Conservation (phyloP, 257 asterid genomes). For the Nicotiana otophora region DNA sequence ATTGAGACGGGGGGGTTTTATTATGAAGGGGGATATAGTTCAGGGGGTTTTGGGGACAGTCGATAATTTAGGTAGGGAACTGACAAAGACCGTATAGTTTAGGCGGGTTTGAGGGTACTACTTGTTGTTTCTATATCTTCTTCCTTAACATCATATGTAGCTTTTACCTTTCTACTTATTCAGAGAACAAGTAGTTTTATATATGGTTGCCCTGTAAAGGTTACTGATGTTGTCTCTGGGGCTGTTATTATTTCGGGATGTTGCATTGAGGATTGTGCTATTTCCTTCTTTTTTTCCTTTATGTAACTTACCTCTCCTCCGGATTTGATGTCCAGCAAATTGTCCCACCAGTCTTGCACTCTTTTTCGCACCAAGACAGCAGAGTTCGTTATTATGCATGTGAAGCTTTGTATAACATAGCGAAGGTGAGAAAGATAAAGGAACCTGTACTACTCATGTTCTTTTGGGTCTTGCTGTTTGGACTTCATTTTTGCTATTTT, state of each 20-base stretch:
- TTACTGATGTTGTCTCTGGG: background rate
- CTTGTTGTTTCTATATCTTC: background rate
- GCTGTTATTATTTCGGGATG: background rate
- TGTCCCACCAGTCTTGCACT: constrained; percentile 85
- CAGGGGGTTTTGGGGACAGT: no score
- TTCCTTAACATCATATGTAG: background rate
- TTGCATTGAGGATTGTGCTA: background rate
- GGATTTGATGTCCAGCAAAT: constrained; percentile 62
- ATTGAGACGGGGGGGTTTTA: no score
- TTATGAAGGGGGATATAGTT: no score
- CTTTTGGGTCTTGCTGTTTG: constrained; percentile 11
- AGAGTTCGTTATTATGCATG: constrained; percentile 99
- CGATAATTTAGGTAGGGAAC: no score
- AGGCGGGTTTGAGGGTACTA: no score
- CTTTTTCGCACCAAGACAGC: constrained; percentile 95
- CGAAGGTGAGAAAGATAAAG: constrained; percentile 56
- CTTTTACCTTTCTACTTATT: background rate
- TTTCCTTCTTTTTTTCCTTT: constrained; percentile 2
- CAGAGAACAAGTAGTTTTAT: background rate
- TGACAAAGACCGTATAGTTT: no score
- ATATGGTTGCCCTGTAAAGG: background rate
- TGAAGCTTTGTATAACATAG: constrained; percentile 96
- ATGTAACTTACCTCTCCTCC: constrained; percentile 17
- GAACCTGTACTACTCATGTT: background rate
- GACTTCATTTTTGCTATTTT: constrained; percentile 22